Base-by-base conservation (phyloP, 208 protist species). In the Tritrichomonas musculus region DNA sequence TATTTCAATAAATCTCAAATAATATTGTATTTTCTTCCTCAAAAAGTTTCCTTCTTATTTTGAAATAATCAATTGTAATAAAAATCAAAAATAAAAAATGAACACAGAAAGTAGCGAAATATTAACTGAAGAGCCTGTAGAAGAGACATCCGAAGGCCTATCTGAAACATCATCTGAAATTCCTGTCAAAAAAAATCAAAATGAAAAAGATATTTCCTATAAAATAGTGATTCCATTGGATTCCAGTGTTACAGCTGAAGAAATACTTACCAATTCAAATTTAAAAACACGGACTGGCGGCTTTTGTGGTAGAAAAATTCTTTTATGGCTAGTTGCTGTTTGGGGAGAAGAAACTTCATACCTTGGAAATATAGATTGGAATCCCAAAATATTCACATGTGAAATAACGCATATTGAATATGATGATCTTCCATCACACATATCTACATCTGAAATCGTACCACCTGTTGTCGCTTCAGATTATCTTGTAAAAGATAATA, bases 191-290 rank as follows among this genome's bases (percentile, higher is more conserved):
- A 17, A 5, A 60, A 17, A 60, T 17, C 11, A 60, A 60, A 60
- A 60, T 17, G 17, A 60, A 82, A 82, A 82, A 50, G 73, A 82
- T 50, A 82, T 82, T 50, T 47, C 73, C 17, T 82, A 82, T 50
- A 82, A 82, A 41, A 82, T 82, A n/a, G 41, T 82, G 11, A 82
- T 82, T 82, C 73, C 73, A 4, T 30, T 47, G 27, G 73, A 82
- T 50, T 53, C 33, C 14, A 47, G 39, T 50, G 73, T 82, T 20
- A 82, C 33, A 25, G 73, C 33, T 20, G 73, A 82, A 47, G 73
- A 82, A 41, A 27, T 82, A 8, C 39, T 82, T 30, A 39, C 33
- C 27, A 82, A 82, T 82, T 20, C 3, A 82, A 82, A 50, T 50
- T 39, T 82, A 4, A 82, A 88, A 88, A 88, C 77, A 88, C 33